Evolutionary conservation across 2,329 filamentous ascomycete genomes (phyloP).

Genomic region (Davidsoniella neocaledoniae): DNA sequence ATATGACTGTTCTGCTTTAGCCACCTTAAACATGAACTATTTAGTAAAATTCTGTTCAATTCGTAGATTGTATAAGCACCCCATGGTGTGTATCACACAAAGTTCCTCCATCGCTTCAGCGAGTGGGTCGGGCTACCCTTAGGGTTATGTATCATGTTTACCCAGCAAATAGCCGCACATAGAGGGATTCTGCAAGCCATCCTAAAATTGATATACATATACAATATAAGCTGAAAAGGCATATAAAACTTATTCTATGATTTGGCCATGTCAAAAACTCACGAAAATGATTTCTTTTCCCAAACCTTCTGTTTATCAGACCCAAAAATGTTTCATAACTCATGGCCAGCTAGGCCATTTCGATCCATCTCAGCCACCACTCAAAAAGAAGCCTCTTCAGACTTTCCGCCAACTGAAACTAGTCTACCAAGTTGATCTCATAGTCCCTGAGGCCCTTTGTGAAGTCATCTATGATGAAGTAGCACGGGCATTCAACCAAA

Average conservation of each 20-base stretch:
- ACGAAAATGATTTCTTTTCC: conserved; percentile 24
- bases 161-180: no score
- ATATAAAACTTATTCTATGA: neutral
- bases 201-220: no score
- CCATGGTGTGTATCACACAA: neutral
- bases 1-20: no score
- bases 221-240: no score
- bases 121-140: no score
- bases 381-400: conserved; percentile 57
- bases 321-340: conserved; percentile 57
- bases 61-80: neutral
- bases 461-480: no score
- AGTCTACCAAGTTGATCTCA: conserved; percentile 53
- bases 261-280: neutral
- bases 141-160: no score
- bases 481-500: no score
- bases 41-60: neutral
- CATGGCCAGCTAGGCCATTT: conserved; percentile 52
- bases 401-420: conserved; percentile 48
- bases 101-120: neutral
- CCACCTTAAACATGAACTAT: no score
- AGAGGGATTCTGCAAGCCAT: no score
- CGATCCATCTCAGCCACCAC: conserved; percentile 51
- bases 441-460: conserved; percentile 45
- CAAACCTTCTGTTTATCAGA: conserved; percentile 31